These are phyloP conservation scores for Saccharomyces uvarum DNA, from an alignment of 1,139 yeast genomes.

Conservation along the genomic window DNA sequence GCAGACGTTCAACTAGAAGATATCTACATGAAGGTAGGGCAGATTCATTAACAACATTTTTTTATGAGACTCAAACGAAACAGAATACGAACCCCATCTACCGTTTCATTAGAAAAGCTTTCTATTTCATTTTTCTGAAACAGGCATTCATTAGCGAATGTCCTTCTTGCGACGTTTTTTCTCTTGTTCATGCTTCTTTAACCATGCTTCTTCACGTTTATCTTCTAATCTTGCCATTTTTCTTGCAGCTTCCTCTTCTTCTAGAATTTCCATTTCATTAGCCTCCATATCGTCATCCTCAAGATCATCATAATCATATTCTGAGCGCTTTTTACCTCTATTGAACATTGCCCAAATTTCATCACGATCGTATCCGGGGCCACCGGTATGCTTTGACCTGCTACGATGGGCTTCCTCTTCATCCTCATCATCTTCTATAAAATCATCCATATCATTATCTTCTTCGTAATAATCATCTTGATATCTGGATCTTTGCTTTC, in stretches of 20 bases:
- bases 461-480: constrained; percentile 10
- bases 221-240: constrained; percentile 60
- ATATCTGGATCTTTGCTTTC: background rate
- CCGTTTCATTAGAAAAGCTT: background rate
- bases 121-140: background rate
- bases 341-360: constrained; percentile 87
- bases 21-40: background rate
- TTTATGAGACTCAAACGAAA: background rate
- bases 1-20: background rate
- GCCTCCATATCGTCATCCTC: constrained; percentile 88
- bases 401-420: constrained; percentile 33
- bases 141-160: background rate
- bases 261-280: constrained; percentile 76
- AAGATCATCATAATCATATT: constrained; percentile 39
- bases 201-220: constrained; percentile 43
- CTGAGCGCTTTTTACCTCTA: constrained; percentile 47
- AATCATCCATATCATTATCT: constrained; percentile 38
- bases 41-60: background rate
- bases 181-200: constrained; percentile 41
- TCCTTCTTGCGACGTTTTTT: constrained; percentile 29
- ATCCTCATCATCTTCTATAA: constrained; percentile 50
- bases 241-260: constrained; percentile 67
- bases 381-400: constrained; percentile 19
- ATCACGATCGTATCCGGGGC: constrained; percentile 60
- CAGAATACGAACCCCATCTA: background rate